Conservation (phyloP, 139 green algal genomes). For the Chlorella sorokiniana region DNA sequence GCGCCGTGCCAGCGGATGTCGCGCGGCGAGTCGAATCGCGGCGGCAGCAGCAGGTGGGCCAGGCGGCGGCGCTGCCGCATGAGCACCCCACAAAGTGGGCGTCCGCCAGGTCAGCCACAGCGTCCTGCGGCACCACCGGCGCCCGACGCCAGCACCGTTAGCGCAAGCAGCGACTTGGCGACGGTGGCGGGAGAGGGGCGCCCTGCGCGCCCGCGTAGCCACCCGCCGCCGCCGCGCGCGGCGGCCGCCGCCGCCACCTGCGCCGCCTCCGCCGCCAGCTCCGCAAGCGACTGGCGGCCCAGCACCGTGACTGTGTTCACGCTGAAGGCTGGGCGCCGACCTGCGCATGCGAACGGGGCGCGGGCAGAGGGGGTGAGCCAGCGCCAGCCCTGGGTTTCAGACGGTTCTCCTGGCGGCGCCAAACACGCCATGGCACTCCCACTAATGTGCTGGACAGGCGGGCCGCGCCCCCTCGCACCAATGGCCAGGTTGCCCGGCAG, state of each 20-base stretch:
- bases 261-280: slow-evolving; percentile 31
- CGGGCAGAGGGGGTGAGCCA: background rate
- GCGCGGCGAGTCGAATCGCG: slow-evolving; percentile 42
- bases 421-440: too few species aligned
- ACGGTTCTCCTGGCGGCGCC: too few species aligned
- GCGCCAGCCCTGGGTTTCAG: background rate
- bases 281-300: slow-evolving; percentile 8
- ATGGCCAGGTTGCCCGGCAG: slow-evolving; percentile 55
- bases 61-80: slow-evolving; percentile 37
- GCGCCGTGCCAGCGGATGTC: slow-evolving; percentile 54
- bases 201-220: background rate
- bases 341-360: background rate
- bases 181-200: slow-evolving; percentile 21
- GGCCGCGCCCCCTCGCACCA: background rate
- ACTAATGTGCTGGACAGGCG: background rate
- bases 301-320: slow-evolving; percentile 56
- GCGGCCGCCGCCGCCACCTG: slow-evolving; percentile 3
- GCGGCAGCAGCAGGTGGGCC: slow-evolving; percentile 55
- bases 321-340: slow-evolving; percentile 56
- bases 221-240: background rate
- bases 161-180: slow-evolving; percentile 45
- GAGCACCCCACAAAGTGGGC: slow-evolving; percentile 48
- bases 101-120: slow-evolving; percentile 35
- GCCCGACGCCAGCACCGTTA: slow-evolving; percentile 52
- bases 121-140: slow-evolving; percentile 47